A percentile compares a stretch with the other conserved stretches of the same genome.
Evolutionary conservation across 306 rosid genomes (phyloP).

Genomic region (Malus fusca): DNA sequence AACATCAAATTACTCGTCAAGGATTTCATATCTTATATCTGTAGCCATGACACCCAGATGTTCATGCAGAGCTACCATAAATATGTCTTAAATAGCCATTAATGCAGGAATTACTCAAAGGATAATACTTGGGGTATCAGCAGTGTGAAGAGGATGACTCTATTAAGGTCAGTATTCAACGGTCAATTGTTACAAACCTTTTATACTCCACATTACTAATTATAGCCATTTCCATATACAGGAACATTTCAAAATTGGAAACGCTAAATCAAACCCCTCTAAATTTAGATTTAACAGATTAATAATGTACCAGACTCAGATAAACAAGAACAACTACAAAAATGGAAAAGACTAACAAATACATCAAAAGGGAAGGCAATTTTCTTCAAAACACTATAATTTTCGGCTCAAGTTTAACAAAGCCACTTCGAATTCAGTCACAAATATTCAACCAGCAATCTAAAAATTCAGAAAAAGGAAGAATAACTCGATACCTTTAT

Average conservation of each 20-base stretch:
- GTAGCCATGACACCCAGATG: background rate
- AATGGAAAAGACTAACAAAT: background rate
- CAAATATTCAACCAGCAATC: background rate
- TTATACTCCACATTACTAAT: background rate
- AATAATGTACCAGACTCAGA: background rate
- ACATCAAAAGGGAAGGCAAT: background rate
- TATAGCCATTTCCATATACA: background rate
- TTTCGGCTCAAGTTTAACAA: background rate
- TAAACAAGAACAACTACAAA: background rate
- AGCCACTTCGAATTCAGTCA: background rate
- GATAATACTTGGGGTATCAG: background rate
- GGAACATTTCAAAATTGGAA: background rate
- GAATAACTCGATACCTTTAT: constrained; percentile 41
- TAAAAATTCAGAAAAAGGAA: background rate
- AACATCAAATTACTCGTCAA: background rate
- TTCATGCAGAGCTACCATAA: background rate
- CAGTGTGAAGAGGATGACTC: background rate
- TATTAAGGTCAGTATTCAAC: background rate
- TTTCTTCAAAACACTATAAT: background rate
- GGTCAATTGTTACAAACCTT: background rate
- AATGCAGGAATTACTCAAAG: background rate
- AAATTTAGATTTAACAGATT: background rate
- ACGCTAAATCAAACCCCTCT: background rate
- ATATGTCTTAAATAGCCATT: background rate
- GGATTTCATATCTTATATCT: background rate